phyloP scores from a whole-genome alignment of 2,329 filamentous ascomycete species.

The Diplodia corticola region DNA sequence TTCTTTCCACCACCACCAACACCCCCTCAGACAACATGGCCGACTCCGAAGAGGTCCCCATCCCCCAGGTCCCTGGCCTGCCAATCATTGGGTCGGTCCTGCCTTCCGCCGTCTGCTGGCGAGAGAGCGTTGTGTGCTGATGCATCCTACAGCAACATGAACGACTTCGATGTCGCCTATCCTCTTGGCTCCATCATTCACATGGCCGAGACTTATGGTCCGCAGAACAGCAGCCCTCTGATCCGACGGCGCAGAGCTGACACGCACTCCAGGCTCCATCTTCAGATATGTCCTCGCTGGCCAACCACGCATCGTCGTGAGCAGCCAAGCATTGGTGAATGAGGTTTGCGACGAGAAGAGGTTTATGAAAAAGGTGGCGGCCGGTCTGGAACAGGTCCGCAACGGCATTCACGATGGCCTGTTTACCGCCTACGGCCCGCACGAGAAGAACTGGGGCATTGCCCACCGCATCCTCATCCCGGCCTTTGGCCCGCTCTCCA shows the following conservation, averaged over 20 bases:
- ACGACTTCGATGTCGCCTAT: constrained; percentile 61
- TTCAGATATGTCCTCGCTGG: constrained; percentile 36
- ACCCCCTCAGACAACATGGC: constrained; percentile 8
- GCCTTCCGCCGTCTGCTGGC: neutral
- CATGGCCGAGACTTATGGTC: constrained; percentile 67
- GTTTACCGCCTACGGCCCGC: constrained; percentile 42
- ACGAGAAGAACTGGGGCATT: constrained; percentile 48
- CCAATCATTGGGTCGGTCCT: constrained; percentile 39
- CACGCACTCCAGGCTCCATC: constrained; percentile 31
- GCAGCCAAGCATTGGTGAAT: constrained; percentile 38
- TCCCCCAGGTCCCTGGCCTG: constrained; percentile 64
- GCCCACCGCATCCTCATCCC: constrained; percentile 67
- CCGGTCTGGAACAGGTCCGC: constrained; percentile 35
- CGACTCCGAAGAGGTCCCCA: constrained; percentile 39
- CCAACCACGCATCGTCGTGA: constrained; percentile 33
- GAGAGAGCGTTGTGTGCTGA: neutral
- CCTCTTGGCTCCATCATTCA: constrained; percentile 57
- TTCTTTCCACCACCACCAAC: neutral
- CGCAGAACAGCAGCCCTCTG: neutral
- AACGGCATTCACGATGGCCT: constrained; percentile 43
- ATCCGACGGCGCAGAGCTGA: neutral
- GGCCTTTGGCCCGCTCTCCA: constrained; percentile 68
- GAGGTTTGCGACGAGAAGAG: constrained; percentile 44
- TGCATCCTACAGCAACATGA: constrained; percentile 62
- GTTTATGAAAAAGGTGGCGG: constrained; percentile 36